A percentile compares a stretch with the other conserved stretches of the same genome.
These are phyloP conservation scores for Striga hermonthica DNA, from an alignment of 305 asterid genomes.

Conservation along the genomic window DNA sequence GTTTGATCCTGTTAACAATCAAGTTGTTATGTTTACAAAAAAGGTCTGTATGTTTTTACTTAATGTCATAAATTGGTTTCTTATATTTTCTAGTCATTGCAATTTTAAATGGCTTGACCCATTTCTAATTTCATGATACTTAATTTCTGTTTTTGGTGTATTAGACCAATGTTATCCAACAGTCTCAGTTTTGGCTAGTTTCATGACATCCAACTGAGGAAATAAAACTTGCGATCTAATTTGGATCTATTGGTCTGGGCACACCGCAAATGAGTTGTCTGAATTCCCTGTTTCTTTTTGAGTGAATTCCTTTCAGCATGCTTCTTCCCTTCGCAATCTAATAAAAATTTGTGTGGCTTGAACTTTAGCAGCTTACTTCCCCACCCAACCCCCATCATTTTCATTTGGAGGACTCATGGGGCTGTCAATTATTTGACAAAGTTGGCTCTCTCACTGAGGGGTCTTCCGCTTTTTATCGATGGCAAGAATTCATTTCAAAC, in stretches of 20 bases:
- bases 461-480: too few relatives aligned
- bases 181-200: background rate
- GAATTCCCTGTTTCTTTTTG: background rate
- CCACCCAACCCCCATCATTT: background rate
- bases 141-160: constrained; percentile 23
- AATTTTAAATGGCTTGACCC: constrained; percentile 13
- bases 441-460: too few relatives aligned
- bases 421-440: background rate
- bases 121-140: background rate
- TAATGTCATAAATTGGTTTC: constrained; percentile 18
- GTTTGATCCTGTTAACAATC: constrained; percentile 60
- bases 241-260: too few relatives aligned
- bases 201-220: too few relatives aligned
- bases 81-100: constrained; percentile 17
- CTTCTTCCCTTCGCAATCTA: background rate
- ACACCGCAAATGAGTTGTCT: background rate
- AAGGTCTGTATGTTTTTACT: constrained; percentile 46
- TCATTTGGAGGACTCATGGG: background rate
- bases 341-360: background rate
- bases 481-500: too few relatives aligned
- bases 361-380: background rate
- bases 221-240: too few relatives aligned
- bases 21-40: constrained; percentile 49
- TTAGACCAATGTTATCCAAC: constrained; percentile 1
- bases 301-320: background rate